phyloP scores from a whole-genome alignment of 495 filamentous ascomycete genomes.

The Hyaloscypha bicolor region DNA sequence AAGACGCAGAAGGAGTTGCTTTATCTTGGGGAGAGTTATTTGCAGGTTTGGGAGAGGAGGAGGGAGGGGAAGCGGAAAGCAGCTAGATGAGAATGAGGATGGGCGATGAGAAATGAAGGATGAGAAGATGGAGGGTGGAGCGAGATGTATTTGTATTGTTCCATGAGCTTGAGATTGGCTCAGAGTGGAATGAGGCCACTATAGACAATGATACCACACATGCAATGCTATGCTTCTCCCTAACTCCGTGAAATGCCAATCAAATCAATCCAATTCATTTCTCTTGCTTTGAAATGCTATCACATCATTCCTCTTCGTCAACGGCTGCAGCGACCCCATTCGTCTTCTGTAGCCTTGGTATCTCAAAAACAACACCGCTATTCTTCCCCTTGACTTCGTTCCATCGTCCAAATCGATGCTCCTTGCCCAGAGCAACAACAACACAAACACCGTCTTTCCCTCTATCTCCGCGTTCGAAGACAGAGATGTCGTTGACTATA shows the following conservation, averaged over 20 bases:
- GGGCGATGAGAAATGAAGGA: background rate
- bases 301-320: conserved; percentile 11
- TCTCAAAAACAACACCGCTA: conserved; percentile 78
- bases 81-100: conserved; percentile 1
- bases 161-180: background rate
- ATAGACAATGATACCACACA: conserved; percentile 22
- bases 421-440: conserved; percentile 81
- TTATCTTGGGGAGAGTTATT: conserved; percentile 88
- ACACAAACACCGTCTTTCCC: conserved; percentile 76
- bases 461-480: conserved; percentile 75
- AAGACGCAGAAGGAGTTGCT: conserved; percentile 81
- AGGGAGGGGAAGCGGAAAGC: conserved; percentile 43
- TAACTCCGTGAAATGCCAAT: conserved; percentile 7
- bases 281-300: too few relatives aligned
- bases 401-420: conserved; percentile 82
- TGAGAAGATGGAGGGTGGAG: background rate
- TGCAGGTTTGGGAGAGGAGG: conserved; percentile 96
- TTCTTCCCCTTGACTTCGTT: conserved; percentile 69
- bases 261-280: background rate
- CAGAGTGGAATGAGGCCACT: conserved; percentile 4
- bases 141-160: conserved; percentile 9
- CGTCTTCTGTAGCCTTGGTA: conserved; percentile 51
- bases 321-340: conserved; percentile 6
- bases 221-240: background rate
- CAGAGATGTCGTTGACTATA: conserved; percentile 80